Evolutionary conservation across 2,329 filamentous ascomycete genomes (phyloP).

Genomic region (Tolypocladium cylindrosporum): DNA sequence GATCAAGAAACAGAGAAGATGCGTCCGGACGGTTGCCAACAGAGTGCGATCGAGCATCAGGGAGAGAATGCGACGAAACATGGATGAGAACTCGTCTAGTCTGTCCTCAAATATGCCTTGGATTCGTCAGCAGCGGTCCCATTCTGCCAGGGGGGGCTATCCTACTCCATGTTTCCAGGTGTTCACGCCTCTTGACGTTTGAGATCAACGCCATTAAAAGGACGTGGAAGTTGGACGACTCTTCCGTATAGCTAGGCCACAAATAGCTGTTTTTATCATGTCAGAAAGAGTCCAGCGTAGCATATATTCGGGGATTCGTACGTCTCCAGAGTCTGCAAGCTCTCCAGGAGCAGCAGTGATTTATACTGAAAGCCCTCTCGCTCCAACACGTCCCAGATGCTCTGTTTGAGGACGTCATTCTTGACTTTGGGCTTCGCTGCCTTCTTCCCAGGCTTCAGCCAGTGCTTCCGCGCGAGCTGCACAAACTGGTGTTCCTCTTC

Average conservation of each 20-base stretch:
- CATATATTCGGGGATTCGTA: constrained; percentile 19
- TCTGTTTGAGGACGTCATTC: constrained; percentile 75
- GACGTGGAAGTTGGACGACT: constrained; percentile 86
- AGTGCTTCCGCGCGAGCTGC: constrained; percentile 72
- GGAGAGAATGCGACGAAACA: constrained; percentile 84
- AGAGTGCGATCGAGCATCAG: constrained; percentile 69
- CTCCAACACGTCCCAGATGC: constrained; percentile 84
- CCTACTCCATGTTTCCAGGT: constrained; percentile 77
- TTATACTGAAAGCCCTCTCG: constrained; percentile 68
- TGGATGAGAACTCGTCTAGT: constrained; percentile 71
- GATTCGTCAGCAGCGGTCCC: constrained; percentile 8
- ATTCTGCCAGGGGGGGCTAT: background rate
- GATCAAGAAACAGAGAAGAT: constrained; percentile 84
- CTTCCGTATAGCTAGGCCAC: constrained; percentile 86
- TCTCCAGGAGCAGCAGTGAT: constrained; percentile 75
- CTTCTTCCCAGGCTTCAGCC: constrained; percentile 60
- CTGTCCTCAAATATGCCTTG: constrained; percentile 66
- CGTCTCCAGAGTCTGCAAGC: constrained; percentile 81
- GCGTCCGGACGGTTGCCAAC: constrained; percentile 57
- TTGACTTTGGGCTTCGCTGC: constrained; percentile 61
- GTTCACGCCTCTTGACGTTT: constrained; percentile 81
- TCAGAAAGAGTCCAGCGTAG: background rate
- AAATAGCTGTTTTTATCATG: constrained; percentile 53
- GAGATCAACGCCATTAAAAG: constrained; percentile 76
- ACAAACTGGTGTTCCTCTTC: constrained; percentile 64